Evolutionary conservation across 1,284 basidiomycete genomes (phyloP).

Genomic region (Rhodotorula sp.): DNA sequence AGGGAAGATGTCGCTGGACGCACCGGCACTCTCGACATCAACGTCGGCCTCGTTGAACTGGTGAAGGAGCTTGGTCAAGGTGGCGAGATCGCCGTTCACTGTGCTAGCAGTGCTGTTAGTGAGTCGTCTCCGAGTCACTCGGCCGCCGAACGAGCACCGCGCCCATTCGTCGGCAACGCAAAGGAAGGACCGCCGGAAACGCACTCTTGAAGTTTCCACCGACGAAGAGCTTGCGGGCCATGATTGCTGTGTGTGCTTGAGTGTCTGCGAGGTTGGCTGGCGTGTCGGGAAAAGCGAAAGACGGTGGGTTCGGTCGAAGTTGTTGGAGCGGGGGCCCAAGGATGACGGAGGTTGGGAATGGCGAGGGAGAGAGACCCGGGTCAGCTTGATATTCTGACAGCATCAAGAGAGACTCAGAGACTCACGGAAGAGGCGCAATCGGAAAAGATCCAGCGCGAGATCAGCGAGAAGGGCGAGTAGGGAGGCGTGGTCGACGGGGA

Average conservation of each 20-base stretch:
- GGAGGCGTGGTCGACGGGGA: too few species aligned
- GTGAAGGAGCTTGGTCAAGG: constrained; percentile 64
- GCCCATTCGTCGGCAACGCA: neutral
- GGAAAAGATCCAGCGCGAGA: too few species aligned
- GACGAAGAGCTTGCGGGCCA: constrained; percentile 72
- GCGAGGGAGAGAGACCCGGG: too few species aligned
- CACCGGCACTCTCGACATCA: constrained; percentile 66
- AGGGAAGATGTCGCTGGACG: constrained; percentile 42
- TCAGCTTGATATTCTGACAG: too few species aligned
- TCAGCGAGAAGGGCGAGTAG: too few species aligned
- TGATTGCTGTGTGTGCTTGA: neutral
- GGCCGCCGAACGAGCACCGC: neutral
- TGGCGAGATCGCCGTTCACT: constrained; percentile 64
- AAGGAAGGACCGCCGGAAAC: neutral
- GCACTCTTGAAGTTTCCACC: constrained; percentile 85
- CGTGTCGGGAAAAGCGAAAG: neutral
- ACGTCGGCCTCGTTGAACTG: constrained; percentile 71
- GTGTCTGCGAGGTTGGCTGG: neutral
- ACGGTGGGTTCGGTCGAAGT: neutral
- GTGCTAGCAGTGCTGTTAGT: neutral
- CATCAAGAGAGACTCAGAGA: too few species aligned
- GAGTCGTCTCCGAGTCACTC: neutral
- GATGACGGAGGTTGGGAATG: neutral
- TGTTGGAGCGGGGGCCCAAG: neutral
- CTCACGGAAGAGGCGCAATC: too few species aligned